Base-by-base conservation (phyloP, 129 eudicot genomes). In the Flaveria robusta region DNA sequence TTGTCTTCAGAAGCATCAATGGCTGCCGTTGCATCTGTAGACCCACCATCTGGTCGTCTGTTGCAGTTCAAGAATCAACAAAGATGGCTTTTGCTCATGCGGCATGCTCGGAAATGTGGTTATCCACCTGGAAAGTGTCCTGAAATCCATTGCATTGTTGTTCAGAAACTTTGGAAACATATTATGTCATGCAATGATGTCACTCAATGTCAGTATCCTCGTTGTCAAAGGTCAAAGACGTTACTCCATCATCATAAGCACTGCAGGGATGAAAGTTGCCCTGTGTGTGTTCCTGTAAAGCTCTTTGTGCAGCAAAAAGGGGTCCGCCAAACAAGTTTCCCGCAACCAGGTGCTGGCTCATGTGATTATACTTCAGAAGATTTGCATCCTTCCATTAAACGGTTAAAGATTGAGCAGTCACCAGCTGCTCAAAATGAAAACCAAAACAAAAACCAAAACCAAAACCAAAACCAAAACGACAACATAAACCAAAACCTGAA, bases 21-120 rank as follows among this genome's bases (percentile, higher is more conserved):
- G 70, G 81, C 71, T 60, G 50, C 74, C 43, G 64, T 73, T 55
- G 74, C 81, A 73, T 56, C 91, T 37, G 86, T 77, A 41, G 85
- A 65, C 14, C 81, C 82, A 51, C 81, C 82, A 74, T 76, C 86
- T 54, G 71, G 68, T 66, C 80, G 81, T 71, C 86, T 80, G 29
- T 66, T 76, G 74, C 87, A 85, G 74, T 88, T 45, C 77, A 77
- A 7, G 80, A 77, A 91, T 67, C 93, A 91, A 84, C 76, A 62
- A 76, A 87, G 83, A 65, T 95, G 99, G 99, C 76, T 95, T n/a
- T 84, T 95, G 84, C 84, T 91, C 75, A 81, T 95, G 85, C 72
- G 71, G 75, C 99, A 95, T 89, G 96, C 99, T 56, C 92, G 97
- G 43, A 75, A 75, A 9, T 95, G 99, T 74, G 71, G 55, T 55